Evolutionary conservation across 1,284 basidiomycete species (phyloP).

Genomic region (Cystobasidium slooffiae): DNA sequence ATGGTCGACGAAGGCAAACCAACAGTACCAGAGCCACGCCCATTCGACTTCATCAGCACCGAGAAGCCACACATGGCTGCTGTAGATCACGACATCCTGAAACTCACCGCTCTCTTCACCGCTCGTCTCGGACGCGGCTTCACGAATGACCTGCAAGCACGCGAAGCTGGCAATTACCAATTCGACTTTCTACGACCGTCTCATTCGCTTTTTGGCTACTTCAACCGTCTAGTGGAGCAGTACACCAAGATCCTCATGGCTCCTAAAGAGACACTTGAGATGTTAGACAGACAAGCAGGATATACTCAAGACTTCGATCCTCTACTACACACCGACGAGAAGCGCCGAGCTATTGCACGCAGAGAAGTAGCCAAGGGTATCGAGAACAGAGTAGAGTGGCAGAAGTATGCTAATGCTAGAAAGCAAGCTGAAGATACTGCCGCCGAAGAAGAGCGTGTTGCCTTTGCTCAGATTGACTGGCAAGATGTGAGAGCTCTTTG

Average conservation of each 20-base stretch:
- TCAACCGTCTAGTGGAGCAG: slow-evolving; percentile 95
- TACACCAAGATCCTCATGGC: slow-evolving; percentile 91
- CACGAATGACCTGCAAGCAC: slow-evolving; percentile 78
- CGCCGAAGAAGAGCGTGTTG: slow-evolving; percentile 81
- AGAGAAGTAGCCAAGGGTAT: slow-evolving; percentile 80
- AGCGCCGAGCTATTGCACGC: slow-evolving; percentile 62
- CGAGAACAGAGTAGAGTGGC: slow-evolving; percentile 83
- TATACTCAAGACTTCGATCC: slow-evolving; percentile 58
- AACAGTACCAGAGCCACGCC: slow-evolving; percentile 71
- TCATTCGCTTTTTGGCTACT: slow-evolving; percentile 94
- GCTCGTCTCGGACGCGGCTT: slow-evolving; percentile 88
- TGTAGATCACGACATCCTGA: slow-evolving; percentile 70
- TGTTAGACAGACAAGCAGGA: slow-evolving; percentile 60
- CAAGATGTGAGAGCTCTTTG: slow-evolving; percentile 66
- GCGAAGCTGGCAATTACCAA: slow-evolving; percentile 93
- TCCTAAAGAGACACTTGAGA: slow-evolving; percentile 71
- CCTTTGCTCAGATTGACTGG: slow-evolving; percentile 98
- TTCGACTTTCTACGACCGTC: slow-evolving; percentile 96
- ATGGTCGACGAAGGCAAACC: slow-evolving; percentile 57
- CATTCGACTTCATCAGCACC: slow-evolving; percentile 76
- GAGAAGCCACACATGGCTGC: slow-evolving; percentile 87
- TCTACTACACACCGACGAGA: slow-evolving; percentile 61
- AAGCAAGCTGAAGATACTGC: slow-evolving; percentile 86
- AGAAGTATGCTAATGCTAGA: slow-evolving; percentile 77
- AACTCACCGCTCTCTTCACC: slow-evolving; percentile 90